Conservation (phyloP, 1,284 basidiomycete species). For the Schizophyllum commune region DNA sequence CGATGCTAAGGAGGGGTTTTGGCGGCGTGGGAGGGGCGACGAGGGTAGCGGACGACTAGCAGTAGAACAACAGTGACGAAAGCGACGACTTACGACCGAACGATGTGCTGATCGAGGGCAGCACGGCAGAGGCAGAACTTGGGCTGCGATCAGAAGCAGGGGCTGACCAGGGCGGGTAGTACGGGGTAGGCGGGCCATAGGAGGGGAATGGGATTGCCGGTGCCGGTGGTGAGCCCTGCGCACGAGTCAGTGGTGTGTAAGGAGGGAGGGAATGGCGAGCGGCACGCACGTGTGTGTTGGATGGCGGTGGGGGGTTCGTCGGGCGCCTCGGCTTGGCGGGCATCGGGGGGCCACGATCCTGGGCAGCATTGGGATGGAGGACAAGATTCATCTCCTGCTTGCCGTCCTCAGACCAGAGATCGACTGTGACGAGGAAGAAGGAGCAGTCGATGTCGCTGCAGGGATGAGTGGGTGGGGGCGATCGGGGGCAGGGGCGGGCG, state of each 20-base stretch:
- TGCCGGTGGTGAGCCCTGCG: slow-evolving; percentile 24
- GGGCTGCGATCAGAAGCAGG: slow-evolving; percentile 10
- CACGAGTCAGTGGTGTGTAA: background rate
- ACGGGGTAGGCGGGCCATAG: slow-evolving; percentile 5
- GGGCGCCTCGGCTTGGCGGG: slow-evolving; percentile 43
- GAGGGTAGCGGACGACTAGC: no score
- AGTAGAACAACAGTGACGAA: background rate
- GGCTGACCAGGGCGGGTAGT: slow-evolving; percentile 8
- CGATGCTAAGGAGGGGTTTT: no score
- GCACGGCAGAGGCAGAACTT: background rate
- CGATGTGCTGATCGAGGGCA: background rate
- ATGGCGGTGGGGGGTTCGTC: background rate
- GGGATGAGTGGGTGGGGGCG: slow-evolving; percentile 13
- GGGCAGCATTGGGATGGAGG: slow-evolving; percentile 71
- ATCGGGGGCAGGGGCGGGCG: slow-evolving; percentile 13
- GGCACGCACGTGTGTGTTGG: background rate
- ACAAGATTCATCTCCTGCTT: slow-evolving; percentile 81
- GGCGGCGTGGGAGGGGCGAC: no score
- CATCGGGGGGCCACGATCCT: slow-evolving; percentile 56
- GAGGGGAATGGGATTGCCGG: slow-evolving; percentile 25
- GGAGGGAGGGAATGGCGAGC: no score
- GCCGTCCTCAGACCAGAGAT: slow-evolving; percentile 80
- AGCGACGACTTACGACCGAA: background rate
- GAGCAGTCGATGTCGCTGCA: slow-evolving; percentile 75
- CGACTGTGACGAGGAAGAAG: slow-evolving; percentile 83